A percentile compares a stretch with the other conserved stretches of the same genome.
phyloP scores from a whole-genome alignment of 192 early-diverging fungal genomes.

The Coemansia sp. region DNA sequence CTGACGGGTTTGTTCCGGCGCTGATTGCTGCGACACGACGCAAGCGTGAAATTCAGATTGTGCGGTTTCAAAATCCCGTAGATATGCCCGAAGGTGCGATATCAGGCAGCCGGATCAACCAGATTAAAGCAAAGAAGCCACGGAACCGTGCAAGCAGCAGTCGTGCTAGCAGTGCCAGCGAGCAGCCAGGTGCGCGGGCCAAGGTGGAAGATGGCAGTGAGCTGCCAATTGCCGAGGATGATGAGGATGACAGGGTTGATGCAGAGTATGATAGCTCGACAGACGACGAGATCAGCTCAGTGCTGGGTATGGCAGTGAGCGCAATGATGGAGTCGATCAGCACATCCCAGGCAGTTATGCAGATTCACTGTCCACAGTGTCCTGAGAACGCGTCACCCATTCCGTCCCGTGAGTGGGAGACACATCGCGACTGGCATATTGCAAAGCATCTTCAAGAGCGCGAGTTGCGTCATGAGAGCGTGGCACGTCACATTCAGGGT shows the following conservation, averaged over 20 bases:
- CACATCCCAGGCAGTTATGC: slow-evolving; percentile 45
- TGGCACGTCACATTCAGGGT: slow-evolving; percentile 23
- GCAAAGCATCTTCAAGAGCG: slow-evolving; percentile 46
- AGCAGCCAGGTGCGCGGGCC: not conserved
- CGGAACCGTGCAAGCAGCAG: not conserved
- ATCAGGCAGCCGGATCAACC: not conserved
- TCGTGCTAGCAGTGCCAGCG: not conserved
- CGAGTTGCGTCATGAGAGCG: slow-evolving; percentile 40
- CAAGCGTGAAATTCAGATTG: slow-evolving; percentile 53
- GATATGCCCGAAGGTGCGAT: slow-evolving; percentile 44
- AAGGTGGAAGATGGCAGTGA: not conserved
- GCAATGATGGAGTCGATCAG: slow-evolving; percentile 53
- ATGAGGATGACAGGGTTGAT: not conserved
- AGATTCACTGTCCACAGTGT: slow-evolving; percentile 46
- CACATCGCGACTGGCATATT: slow-evolving; percentile 53
- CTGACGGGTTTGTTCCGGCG: slow-evolving; percentile 44
- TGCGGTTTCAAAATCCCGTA: slow-evolving; percentile 35
- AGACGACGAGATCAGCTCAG: slow-evolving; percentile 22
- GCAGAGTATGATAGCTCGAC: slow-evolving; percentile 6
- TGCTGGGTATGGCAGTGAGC: slow-evolving; percentile 38
- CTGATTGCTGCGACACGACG: slow-evolving; percentile 47
- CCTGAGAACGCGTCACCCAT: slow-evolving; percentile 21
- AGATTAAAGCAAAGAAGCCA: slow-evolving; percentile 2
- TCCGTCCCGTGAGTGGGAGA: slow-evolving; percentile 43
- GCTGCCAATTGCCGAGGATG: slow-evolving; percentile 2